Evolutionary conservation across 495 filamentous ascomycete species (phyloP).

Genomic region (Penicillium samsonianum): DNA sequence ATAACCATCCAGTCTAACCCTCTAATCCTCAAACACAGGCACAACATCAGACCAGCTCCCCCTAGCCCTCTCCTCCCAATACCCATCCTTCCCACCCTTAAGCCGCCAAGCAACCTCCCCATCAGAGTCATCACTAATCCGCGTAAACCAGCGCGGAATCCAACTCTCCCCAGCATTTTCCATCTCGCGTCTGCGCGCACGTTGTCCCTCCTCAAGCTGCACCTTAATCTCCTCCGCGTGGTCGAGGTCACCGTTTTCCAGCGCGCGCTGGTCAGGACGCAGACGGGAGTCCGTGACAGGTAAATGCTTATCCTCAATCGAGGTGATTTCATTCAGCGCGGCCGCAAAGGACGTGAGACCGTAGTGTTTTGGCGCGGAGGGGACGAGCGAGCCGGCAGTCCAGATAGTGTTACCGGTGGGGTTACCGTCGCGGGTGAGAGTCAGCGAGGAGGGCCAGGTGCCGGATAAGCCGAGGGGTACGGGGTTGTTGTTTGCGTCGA

Average conservation of each 20-base stretch:
- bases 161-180: slow-evolving; percentile 72
- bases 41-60: slow-evolving; percentile 71
- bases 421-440: slow-evolving; percentile 59
- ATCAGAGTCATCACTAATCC: slow-evolving; percentile 50
- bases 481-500: slow-evolving; percentile 61
- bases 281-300: slow-evolving; percentile 81
- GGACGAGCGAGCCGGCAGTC: slow-evolving; percentile 72
- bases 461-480: slow-evolving; percentile 66
- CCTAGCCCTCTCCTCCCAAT: slow-evolving; percentile 82
- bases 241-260: slow-evolving; percentile 81
- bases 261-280: slow-evolving; percentile 88
- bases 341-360: slow-evolving; percentile 88
- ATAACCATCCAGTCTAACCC: neutral
- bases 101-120: slow-evolving; percentile 80
- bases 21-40: slow-evolving; percentile 63
- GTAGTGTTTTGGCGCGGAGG: slow-evolving; percentile 73
- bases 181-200: slow-evolving; percentile 69
- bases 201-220: slow-evolving; percentile 81
- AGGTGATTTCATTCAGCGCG: slow-evolving; percentile 81
- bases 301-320: slow-evolving; percentile 68
- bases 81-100: slow-evolving; percentile 77
- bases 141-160: slow-evolving; percentile 80
- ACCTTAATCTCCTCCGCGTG: slow-evolving; percentile 81
- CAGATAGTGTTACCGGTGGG: slow-evolving; percentile 66
- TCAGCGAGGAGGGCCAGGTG: slow-evolving; percentile 79